Evolutionary conservation across 2,329 filamentous ascomycete genomes (phyloP), one percentile per base, ranked within the genome.

Genomic region (Penicillium sp.): DNA sequence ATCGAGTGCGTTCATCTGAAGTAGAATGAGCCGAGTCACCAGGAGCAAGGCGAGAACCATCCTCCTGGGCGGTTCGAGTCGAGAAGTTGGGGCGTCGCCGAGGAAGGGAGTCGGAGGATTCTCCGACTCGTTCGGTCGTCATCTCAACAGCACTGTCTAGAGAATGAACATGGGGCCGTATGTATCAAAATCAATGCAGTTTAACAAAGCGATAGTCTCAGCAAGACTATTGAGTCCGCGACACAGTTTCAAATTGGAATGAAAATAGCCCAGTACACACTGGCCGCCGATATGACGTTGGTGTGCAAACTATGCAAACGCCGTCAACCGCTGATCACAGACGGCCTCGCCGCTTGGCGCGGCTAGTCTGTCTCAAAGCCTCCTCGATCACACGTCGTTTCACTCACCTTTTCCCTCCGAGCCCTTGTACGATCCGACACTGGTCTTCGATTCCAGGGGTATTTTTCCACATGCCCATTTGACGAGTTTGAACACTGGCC

Each of bases 81-180:
- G 72, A 72, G 58, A 76, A 75, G 52, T 67, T 71, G n/a, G 72
- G 72, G 52, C 70, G 67, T 61, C 66, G 67, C 57, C 71, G 67
- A 65, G 70, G 66, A 60, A 70, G 60, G 44, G 65, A 61, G 58
- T 58, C 58, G 42, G 62, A 61, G 57, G 62, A 43, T 54, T 60
- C 47, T 46, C 60, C 55, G 45, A 51, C 55, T 42, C 50, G 56
- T 55, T 55, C 54, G 47, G 52, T 51, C 43, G 62, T 65, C 68
- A 69, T 70, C 14, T 44, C 42, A 59, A 46, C 22, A 46, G 39
- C 43, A 49, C 51, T 31, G 27, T 9, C 40, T 55, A 43, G 46
- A 39, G 11, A 42, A 42, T 21, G 36, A 51, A 47, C 48, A 50
- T 43, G n/a, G 14, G 45, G 43, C 22, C 51, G 49, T 55, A 40